Conservation (phyloP, 176 grass and related monocot genomes). For the Musa itinerans region DNA sequence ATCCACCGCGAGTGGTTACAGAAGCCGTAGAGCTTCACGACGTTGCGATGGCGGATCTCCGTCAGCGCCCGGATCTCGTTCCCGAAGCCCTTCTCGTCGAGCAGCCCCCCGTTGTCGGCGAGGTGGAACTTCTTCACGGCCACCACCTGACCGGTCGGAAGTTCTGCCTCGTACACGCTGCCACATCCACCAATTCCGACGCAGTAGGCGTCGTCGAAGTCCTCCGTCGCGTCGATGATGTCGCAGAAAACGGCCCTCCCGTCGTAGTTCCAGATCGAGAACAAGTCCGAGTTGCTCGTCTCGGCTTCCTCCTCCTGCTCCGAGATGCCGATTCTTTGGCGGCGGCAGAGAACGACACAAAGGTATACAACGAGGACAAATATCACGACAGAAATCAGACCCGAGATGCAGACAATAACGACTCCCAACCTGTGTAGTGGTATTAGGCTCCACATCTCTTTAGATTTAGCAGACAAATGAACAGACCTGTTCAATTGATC, state of each 20-base stretch:
- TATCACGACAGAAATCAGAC: neutral
- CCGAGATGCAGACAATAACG: neutral
- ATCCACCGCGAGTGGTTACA: neutral
- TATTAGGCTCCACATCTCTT: neutral
- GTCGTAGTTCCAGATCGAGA: slow-evolving; percentile 9
- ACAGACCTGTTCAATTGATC: too few species aligned
- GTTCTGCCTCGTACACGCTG: slow-evolving; percentile 2
- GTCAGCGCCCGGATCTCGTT: slow-evolving; percentile 8
- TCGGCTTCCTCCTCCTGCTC: neutral
- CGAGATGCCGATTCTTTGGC: neutral
- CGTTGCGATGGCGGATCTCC: slow-evolving; percentile 5
- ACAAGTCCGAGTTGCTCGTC: neutral
- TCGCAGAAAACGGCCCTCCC: neutral
- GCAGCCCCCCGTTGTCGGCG: neutral
- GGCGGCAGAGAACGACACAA: neutral
- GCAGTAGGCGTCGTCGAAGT: slow-evolving; percentile 9
- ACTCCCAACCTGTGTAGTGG: neutral
- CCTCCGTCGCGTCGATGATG: slow-evolving; percentile 5
- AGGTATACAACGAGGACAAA: neutral
- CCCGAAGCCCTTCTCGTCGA: neutral
- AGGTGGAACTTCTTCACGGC: slow-evolving; percentile 1
- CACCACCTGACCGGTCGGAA: neutral
- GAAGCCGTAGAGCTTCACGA: slow-evolving; percentile 13
- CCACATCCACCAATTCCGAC: neutral
- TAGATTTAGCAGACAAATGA: too few species aligned